Evolutionary conservation across 2,329 filamentous ascomycete genomes (phyloP).

Genomic region (Hypoxylon sp.): DNA sequence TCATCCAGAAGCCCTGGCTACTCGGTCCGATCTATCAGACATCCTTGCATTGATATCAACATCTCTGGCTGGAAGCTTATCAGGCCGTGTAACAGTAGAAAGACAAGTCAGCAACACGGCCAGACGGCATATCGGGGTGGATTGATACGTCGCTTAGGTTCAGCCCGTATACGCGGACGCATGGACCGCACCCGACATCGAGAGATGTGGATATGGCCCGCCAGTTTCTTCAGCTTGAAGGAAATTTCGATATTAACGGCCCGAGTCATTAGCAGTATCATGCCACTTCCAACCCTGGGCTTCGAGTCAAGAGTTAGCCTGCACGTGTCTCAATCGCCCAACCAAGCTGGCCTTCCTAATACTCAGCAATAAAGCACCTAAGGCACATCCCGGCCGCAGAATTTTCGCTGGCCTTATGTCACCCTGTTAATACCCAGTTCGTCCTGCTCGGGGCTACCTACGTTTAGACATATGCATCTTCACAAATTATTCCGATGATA

Average conservation of each 20-base stretch:
- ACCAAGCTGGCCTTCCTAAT: constrained; percentile 27
- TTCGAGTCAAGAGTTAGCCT: constrained; percentile 23
- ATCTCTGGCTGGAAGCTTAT: constrained; percentile 14
- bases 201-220: constrained; percentile 8
- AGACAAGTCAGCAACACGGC: constrained; percentile 17
- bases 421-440: constrained; percentile 24
- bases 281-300: constrained; percentile 7
- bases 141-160: constrained; percentile 15
- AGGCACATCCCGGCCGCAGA: constrained; percentile 1
- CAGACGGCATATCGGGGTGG: constrained; percentile 15
- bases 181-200: constrained; percentile 13
- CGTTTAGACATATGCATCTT: constrained; percentile 13
- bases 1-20: constrained; percentile 34
- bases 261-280: constrained; percentile 28
- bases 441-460: constrained; percentile 17
- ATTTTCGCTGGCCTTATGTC: constrained; percentile 27
- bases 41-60: constrained; percentile 29
- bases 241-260: constrained; percentile 31
- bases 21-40: constrained; percentile 41
- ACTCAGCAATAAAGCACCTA: neutral
- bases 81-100: constrained; percentile 30
- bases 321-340: constrained; percentile 28
- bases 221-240: constrained; percentile 9
- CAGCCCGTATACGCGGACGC: constrained; percentile 15
- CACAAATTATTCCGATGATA: constrained; percentile 29